Evolutionary conservation across 305 asterid species (phyloP).

Genomic region (Plantago lanceolata): DNA sequence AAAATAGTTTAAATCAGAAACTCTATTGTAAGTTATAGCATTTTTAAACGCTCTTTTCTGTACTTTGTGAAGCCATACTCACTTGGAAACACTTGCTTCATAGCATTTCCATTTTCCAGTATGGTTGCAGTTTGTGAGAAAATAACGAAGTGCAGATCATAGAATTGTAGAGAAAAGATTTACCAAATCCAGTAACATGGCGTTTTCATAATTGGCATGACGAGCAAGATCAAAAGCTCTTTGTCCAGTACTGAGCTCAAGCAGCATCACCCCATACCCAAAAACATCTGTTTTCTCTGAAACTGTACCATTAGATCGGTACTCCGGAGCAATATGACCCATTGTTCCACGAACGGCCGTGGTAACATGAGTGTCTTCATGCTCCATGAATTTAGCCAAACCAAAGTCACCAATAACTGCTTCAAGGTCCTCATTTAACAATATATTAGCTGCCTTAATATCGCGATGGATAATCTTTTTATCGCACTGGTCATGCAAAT

Average conservation of each 20-base stretch:
- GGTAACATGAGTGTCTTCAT: neutral
- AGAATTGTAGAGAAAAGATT: too few species aligned
- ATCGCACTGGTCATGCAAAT: neutral
- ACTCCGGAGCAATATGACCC: conserved; percentile 1
- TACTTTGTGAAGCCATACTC: too few species aligned
- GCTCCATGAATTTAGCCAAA: neutral
- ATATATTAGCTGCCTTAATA: conserved; percentile 1
- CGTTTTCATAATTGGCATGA: neutral
- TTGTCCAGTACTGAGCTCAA: conserved; percentile 4
- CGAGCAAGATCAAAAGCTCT: neutral
- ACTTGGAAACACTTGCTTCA: too few species aligned
- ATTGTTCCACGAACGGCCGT: neutral
- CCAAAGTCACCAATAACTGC: neutral
- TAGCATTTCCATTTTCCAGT: too few species aligned
- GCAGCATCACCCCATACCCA: conserved; percentile 1
- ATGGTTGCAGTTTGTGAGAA: too few species aligned
- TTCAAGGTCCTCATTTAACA: neutral
- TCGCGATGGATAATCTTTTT: neutral
- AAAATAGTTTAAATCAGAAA: conserved; percentile 83
- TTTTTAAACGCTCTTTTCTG: too few species aligned
- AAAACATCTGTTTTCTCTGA: conserved; percentile 1
- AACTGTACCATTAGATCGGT: neutral
- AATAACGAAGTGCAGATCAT: too few species aligned
- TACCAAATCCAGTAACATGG: neutral
- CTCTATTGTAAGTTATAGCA: too few species aligned